These are phyloP conservation scores for Diddensiella transvaalensis DNA, from an alignment of 805 yeast genomes.

Conservation along the genomic window DNA sequence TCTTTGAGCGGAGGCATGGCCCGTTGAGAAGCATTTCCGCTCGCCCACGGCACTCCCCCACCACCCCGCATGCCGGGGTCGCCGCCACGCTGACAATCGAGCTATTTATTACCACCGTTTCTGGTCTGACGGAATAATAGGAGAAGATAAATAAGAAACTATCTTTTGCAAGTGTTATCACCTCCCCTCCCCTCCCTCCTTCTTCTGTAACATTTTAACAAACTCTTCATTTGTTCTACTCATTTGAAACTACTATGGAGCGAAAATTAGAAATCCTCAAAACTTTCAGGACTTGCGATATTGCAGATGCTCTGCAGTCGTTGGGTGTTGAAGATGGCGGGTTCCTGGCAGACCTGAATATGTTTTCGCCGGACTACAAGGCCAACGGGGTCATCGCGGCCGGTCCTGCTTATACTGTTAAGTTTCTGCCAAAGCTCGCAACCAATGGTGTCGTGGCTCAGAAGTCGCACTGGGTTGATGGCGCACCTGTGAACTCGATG, in stretches of 20 bases:
- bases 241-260: no score
- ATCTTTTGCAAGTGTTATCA: no score
- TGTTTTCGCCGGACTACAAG: conserved; percentile 13
- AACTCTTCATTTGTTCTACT: no score
- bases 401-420: conserved; percentile 18
- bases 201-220: no score
- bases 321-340: conserved; percentile 16
- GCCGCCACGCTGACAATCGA: no score
- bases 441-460: background rate
- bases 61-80: background rate
- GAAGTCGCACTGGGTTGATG: conserved; percentile 13
- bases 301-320: conserved; percentile 16
- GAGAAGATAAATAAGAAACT: no score
- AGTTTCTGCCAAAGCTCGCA: conserved; percentile 3
- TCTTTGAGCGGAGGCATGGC: no score
- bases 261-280: conserved; percentile 5
- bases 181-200: no score
- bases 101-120: no score
- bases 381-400: conserved; percentile 12
- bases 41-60: no score
- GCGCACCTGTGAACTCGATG: conserved; percentile 7
- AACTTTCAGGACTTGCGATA: conserved; percentile 14
- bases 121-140: no score
- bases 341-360: conserved; percentile 10
- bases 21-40: no score